Base-by-base conservation (phyloP, 352 stramenopile species). In the Heterotrichella gracilis region DNA sequence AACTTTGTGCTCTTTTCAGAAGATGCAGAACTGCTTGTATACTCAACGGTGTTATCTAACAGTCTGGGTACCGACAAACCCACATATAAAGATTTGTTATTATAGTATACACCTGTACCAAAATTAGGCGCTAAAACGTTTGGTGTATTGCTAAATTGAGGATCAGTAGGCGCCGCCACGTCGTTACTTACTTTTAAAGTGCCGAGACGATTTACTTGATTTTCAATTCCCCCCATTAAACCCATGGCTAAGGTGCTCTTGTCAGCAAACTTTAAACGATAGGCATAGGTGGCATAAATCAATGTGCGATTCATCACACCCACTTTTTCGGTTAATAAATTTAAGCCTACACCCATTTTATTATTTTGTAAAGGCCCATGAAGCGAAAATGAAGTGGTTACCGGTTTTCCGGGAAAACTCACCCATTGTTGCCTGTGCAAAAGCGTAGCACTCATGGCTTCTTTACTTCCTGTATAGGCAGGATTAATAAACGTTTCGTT, bases 91-190 rank as follows among this genome's bases (percentile, higher is more conserved):
- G 3, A 24, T 4, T 66, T 66, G 2, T n/a, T 66, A 66, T 66
- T 24, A 4, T 66, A 66, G 23, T 66, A 66, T 4, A 22, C 23
- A 24, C 41, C 41, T n/a, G 23, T 24, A 9, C 41, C 41, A 66
- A 66, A 66, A 9, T 66, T 66, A 4, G 41, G 41, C 23, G 41
- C 41, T 24, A 66, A 66, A 66, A 66, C 41, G n/a, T 24, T 66
- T 4, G 41, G 41, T 9, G 41, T 66, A 4, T 66, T 66, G 9
- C 9, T 17, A 53, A 53, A n/a, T 9, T 53, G 9, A 9, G 9
- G 32, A 53, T 53, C 32, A 9, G n/a, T 53, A n/a, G 9, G 9
- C 1, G 41, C 2, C 9, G 41, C 2, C 3, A 66, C 21, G n/a
- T n/a, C n/a, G n/a, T n/a, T n/a, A n/a, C n/a, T n/a, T n/a, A n/a